Conservation (phyloP, 169 alveolate species). For the Plasmodium vinckei region DNA sequence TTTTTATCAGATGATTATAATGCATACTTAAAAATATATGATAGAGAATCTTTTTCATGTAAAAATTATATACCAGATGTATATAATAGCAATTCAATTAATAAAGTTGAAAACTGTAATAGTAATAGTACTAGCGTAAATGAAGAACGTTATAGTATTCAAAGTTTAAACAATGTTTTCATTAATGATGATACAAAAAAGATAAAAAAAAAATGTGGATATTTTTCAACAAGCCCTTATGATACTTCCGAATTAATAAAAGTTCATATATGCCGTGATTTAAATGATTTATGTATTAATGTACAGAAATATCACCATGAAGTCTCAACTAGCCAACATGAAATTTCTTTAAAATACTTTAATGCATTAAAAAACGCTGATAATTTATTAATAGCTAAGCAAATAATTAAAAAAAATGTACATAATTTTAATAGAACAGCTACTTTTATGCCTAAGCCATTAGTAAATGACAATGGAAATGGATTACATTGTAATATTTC, state of each 20-base stretch:
- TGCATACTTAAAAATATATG: slow-evolving; percentile 72
- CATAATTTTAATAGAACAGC: slow-evolving; percentile 82
- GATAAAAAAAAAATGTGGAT: slow-evolving; percentile 78
- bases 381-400: slow-evolving; percentile 78
- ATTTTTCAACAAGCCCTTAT: slow-evolving; percentile 82
- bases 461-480: slow-evolving; percentile 83
- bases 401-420: slow-evolving; percentile 82
- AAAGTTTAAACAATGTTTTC: too few species aligned
- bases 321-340: slow-evolving; percentile 88
- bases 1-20: slow-evolving; percentile 77
- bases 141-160: background rate
- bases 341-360: slow-evolving; percentile 80
- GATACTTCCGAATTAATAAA: slow-evolving; percentile 80
- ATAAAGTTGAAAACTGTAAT: background rate
- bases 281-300: slow-evolving; percentile 78
- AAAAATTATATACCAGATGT: slow-evolving; percentile 66
- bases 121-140: background rate
- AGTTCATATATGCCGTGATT: slow-evolving; percentile 77
- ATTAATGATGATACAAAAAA: slow-evolving; percentile 64
- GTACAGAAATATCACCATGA: slow-evolving; percentile 90
- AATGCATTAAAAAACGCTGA: slow-evolving; percentile 81
- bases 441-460: slow-evolving; percentile 89
- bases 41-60: slow-evolving; percentile 63
- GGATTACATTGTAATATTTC: slow-evolving; percentile 88
- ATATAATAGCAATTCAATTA: slow-evolving; percentile 77